These are phyloP conservation scores for Geoglossum cookeanum DNA, from an alignment of 2,329 filamentous ascomycete genomes.

Conservation along the genomic window DNA sequence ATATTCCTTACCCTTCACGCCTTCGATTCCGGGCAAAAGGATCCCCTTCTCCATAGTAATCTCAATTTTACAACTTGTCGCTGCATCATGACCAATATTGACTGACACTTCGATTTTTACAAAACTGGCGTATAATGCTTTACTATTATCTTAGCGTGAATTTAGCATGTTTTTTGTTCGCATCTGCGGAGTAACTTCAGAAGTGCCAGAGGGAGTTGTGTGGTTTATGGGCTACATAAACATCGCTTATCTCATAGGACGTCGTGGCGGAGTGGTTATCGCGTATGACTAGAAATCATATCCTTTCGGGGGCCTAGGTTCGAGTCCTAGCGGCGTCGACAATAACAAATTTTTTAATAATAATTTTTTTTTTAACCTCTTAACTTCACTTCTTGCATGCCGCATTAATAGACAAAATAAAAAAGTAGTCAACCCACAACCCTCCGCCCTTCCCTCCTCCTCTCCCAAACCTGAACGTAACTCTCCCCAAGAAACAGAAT, in stretches of 20 bases:
- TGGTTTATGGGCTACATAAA: background rate
- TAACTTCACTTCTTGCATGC: no score
- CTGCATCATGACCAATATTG: no score
- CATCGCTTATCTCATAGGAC: background rate
- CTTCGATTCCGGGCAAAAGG: no score
- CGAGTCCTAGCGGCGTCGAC: constrained; percentile 3
- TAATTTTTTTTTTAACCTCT: no score
- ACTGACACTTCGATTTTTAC: no score
- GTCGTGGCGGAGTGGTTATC: constrained; percentile 4
- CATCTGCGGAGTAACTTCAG: background rate
- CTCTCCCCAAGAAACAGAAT: constrained; percentile 82
- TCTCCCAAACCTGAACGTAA: constrained; percentile 93
- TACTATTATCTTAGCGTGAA: background rate
- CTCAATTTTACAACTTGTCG: no score
- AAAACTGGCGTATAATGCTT: no score
- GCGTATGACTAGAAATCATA: constrained; percentile 5
- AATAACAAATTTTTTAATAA: no score
- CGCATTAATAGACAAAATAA: no score
- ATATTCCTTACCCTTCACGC: no score
- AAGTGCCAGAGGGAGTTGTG: background rate
- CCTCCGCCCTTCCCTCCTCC: constrained; percentile 35
- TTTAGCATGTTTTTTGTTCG: background rate
- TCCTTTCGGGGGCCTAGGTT: constrained; percentile 4
- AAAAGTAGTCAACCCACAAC: background rate
- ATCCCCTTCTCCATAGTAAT: no score